These are phyloP conservation scores for Volvox carteri DNA, from an alignment of 163 green algal species.

Conservation along the genomic window DNA sequence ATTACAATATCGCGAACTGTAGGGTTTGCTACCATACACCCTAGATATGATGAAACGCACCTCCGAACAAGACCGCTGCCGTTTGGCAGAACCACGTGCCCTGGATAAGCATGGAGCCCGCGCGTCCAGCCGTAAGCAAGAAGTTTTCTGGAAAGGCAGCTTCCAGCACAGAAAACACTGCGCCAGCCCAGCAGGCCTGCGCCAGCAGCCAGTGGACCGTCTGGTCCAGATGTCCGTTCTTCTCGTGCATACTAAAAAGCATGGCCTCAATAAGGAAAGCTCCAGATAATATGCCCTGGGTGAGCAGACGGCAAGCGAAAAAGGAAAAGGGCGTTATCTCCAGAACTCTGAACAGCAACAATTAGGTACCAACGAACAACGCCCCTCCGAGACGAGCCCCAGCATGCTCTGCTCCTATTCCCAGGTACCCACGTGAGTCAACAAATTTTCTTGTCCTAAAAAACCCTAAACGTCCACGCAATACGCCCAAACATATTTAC, in stretches of 20 bases:
- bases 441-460: too few relatives aligned
- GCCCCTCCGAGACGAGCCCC: too few relatives aligned
- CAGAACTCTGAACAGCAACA: too few relatives aligned
- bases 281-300: constrained; percentile 14
- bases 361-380: too few relatives aligned
- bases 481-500: too few relatives aligned
- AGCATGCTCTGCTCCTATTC: too few relatives aligned
- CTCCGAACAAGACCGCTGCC: constrained; percentile 41
- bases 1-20: neutral
- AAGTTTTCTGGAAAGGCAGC: constrained; percentile 19
- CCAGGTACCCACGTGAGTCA: too few relatives aligned
- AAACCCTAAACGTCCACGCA: too few relatives aligned
- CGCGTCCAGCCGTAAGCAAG: constrained; percentile 38
- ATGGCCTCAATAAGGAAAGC: constrained; percentile 47
- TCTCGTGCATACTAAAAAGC: constrained; percentile 54
- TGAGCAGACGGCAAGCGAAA: too few relatives aligned
- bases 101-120: constrained; percentile 31
- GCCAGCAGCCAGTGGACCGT: constrained; percentile 46
- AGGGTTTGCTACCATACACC: neutral
- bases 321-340: too few relatives aligned
- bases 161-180: constrained; percentile 39
- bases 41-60: neutral
- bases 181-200: constrained; percentile 23
- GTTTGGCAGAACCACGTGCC: constrained; percentile 54
- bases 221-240: constrained; percentile 48